Evolutionary conservation across 495 filamentous ascomycete species (phyloP).

Genomic region (Aspergillus conjunctus): DNA sequence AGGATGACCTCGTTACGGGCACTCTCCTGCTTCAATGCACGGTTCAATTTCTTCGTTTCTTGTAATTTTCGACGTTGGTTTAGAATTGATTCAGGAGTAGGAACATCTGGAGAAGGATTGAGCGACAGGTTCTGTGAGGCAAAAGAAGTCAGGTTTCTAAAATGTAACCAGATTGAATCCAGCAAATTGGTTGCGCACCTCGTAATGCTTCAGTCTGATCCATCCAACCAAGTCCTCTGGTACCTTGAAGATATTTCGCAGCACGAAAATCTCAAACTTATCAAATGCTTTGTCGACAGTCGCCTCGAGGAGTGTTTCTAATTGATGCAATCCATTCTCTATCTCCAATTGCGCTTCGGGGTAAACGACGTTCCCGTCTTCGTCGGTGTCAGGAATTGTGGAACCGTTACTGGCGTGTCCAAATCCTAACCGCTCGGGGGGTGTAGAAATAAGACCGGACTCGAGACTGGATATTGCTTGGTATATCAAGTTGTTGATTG

Average conservation of each 20-base stretch:
- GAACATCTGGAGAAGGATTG: constrained; percentile 38
- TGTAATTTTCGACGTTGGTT: constrained; percentile 73
- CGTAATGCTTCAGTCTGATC: constrained; percentile 84
- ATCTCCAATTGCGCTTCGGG: constrained; percentile 75
- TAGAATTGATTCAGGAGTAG: constrained; percentile 66
- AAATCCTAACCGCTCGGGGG: constrained; percentile 79
- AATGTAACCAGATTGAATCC: background rate
- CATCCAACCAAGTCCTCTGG: constrained; percentile 70
- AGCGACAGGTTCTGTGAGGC: constrained; percentile 40
- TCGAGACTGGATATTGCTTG: constrained; percentile 83
- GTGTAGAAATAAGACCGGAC: constrained; percentile 68
- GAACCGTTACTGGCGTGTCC: constrained; percentile 42
- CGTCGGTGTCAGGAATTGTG: constrained; percentile 54
- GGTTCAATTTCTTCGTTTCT: constrained; percentile 79
- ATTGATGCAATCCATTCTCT: constrained; percentile 84
- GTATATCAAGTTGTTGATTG: constrained; percentile 86
- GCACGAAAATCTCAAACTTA: constrained; percentile 76
- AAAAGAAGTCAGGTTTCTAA: constrained; percentile 2
- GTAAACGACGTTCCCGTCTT: constrained; percentile 54
- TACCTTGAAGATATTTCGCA: constrained; percentile 86
- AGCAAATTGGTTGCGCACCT: constrained; percentile 51
- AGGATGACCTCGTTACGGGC: constrained; percentile 76
- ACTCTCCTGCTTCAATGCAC: constrained; percentile 70
- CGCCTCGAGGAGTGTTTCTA: constrained; percentile 89
- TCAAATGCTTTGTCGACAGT: constrained; percentile 81